These are phyloP conservation scores for Phialophora macrospora DNA, from an alignment of 2,329 filamentous ascomycete species.

Conservation along the genomic window DNA sequence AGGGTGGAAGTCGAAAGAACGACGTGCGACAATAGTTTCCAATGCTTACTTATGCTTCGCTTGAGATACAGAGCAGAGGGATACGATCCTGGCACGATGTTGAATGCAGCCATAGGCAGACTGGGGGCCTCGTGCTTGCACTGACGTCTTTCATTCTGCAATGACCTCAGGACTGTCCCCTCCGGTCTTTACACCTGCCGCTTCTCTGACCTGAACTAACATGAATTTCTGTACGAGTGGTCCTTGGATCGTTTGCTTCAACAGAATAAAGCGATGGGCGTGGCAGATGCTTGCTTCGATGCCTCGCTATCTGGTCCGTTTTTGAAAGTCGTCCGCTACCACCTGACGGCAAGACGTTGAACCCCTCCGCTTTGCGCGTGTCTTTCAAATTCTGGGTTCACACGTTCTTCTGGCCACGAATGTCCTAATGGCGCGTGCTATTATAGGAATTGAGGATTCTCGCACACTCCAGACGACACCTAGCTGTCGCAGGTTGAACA, in stretches of 20 bases:
- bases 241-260: neutral
- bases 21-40: neutral
- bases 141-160: constrained; percentile 31
- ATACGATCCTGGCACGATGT: too few species aligned
- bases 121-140: neutral
- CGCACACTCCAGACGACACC: neutral
- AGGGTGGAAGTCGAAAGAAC: neutral
- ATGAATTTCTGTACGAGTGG: neutral
- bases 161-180: constrained; percentile 10
- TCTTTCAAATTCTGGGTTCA: neutral
- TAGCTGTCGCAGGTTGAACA: neutral
- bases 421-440: too few species aligned
- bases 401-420: neutral
- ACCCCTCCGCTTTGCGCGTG: neutral
- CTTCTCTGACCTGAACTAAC: neutral
- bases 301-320: neutral
- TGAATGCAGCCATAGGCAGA: too few species aligned
- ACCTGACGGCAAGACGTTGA: neutral
- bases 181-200: neutral
- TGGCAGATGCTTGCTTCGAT: too few species aligned
- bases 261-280: too few species aligned
- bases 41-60: neutral
- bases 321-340: neutral
- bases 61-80: too few species aligned
- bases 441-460: neutral